Conservation (phyloP, 352 stramenopile genomes). For the Phytophthora kernoviae region DNA sequence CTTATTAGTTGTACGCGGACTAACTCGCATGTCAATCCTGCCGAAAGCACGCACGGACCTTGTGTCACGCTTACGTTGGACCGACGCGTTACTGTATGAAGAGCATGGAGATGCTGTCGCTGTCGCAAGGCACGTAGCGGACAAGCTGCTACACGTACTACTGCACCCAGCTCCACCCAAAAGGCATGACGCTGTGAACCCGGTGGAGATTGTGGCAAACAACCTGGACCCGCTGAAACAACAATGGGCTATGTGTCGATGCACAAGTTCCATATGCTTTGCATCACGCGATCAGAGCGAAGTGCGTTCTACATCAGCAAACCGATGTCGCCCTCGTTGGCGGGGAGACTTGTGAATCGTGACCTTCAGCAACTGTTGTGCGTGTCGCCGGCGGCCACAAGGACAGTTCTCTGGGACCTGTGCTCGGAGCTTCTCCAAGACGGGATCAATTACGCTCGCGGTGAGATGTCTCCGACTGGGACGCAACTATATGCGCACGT, state of each 20-base stretch:
- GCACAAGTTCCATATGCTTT: no score
- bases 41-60: not conserved
- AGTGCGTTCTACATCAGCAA: slow-evolving; percentile 3
- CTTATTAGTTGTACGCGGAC: no score
- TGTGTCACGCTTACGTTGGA: not conserved
- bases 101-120: not conserved
- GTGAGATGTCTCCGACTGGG: not conserved
- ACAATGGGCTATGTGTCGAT: not conserved
- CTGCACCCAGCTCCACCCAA: not conserved
- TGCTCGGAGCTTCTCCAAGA: no score
- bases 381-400: no score
- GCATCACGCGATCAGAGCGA: not conserved
- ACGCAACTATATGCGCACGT: not conserved
- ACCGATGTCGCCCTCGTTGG: not conserved
- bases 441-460: not conserved
- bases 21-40: no score
- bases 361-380: not conserved
- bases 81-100: not conserved
- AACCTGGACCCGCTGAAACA: not conserved
- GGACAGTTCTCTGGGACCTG: no score
- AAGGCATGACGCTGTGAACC: not conserved
- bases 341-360: not conserved
- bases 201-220: not conserved
- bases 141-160: not conserved
- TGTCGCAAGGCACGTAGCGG: not conserved